Percentiles rank a stretch among this genome's conserved stretches.
Conservation (phyloP, 345 rosid genomes). For the Cardamine resedifolia region DNA sequence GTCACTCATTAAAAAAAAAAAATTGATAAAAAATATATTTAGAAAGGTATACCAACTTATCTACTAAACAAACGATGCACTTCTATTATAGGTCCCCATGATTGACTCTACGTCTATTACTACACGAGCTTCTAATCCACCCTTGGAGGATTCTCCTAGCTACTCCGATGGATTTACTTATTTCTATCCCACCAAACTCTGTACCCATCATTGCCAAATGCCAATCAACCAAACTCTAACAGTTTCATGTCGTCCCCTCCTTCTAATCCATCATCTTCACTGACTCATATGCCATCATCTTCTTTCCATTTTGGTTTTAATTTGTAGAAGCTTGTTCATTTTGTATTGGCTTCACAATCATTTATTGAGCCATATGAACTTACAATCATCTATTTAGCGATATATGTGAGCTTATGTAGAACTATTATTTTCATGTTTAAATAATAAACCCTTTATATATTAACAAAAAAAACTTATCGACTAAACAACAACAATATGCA, state of each 20-base stretch:
- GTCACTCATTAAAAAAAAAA: too few species aligned
- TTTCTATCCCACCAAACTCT: neutral
- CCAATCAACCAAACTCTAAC: neutral
- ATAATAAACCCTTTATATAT: neutral
- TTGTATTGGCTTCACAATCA: neutral
- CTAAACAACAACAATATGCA: slow-evolving; percentile 4
- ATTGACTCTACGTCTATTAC: neutral
- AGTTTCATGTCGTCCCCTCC: neutral
- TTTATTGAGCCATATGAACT: neutral
- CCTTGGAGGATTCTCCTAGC: neutral
- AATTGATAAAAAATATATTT: neutral
- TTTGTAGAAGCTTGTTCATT: neutral
- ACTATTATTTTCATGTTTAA: neutral
- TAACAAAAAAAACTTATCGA: neutral
- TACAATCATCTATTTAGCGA: neutral
- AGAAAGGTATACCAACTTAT: neutral
- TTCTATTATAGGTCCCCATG: neutral
- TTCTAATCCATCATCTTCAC: neutral
- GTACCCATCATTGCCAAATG: neutral
- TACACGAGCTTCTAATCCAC: neutral
- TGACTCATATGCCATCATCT: neutral
- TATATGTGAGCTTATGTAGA: neutral
- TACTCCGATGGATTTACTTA: neutral
- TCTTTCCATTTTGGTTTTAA: neutral
- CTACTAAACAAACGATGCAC: neutral